Base-by-base conservation (phyloP, 2,329 filamentous ascomycete genomes). In the Xenosphaeropsis pyriputrescens region DNA sequence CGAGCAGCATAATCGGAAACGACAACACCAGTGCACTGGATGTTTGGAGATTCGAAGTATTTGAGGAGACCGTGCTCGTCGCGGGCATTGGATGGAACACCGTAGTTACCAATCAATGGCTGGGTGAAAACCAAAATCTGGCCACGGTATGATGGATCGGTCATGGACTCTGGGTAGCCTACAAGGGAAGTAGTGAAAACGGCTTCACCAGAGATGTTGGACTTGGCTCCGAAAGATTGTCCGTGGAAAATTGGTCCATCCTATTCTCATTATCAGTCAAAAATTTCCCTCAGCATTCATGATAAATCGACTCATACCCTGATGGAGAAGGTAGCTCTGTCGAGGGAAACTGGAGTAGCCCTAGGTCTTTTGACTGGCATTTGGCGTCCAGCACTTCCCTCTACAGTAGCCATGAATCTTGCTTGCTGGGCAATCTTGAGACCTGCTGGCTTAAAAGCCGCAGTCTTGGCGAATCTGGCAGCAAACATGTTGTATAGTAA, bases 81-180 rank as follows among this genome's bases (percentile, higher is more conserved):
- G 47, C 85, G 80, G 53, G 78, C 72, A 46, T 70, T 76, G 22
- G 86, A 93, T 13, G 91, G 91, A 14, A 98, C 89, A 51, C 91
- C 91, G 58, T 98, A 98, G 72, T 98, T 98, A 57, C 91, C 91
- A 55, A 98, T 95, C 50, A 98, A 67, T 29, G 91, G 91, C 60
- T 95, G 88, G 48, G 91, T 98, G 70, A 96, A 95, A 62, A 96
- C 89, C 51, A 98, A 71, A 50, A 98, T 96, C 68, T 98, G 91
- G 49, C 91, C 83, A 48, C 82, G 80, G 65, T 89, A 89, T 15
- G 83, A 89, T 38, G 83, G 83, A 53, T 89, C 83, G 53, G 83
- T 88, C 70, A 89, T 78, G 35, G 82, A 95, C 68, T 98, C 91
- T 49, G 91, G 91, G 61, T 98, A 98, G 53, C 91, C 91, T 42